phyloP scores from a whole-genome alignment of 2,329 filamentous ascomycete species.

The Colletotrichum godetiae region DNA sequence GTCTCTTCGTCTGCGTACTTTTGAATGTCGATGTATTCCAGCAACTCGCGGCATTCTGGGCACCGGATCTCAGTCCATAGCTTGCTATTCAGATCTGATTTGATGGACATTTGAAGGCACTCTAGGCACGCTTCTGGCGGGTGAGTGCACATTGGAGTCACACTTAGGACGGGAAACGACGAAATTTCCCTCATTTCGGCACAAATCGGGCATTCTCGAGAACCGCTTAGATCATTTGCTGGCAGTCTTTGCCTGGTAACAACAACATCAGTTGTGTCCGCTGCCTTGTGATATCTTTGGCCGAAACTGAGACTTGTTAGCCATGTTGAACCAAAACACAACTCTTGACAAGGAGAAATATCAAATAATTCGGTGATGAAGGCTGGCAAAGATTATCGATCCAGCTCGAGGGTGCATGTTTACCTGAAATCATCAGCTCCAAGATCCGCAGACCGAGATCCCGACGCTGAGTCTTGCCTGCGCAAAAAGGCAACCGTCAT shows the following conservation, averaged over 20 bases:
- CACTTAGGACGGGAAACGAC: slow-evolving; percentile 46
- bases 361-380: neutral
- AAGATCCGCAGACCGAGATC: slow-evolving; percentile 33
- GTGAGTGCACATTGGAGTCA: slow-evolving; percentile 49
- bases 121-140: slow-evolving; percentile 46
- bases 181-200: slow-evolving; percentile 43
- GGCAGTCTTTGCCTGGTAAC: slow-evolving; percentile 45
- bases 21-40: slow-evolving; percentile 58
- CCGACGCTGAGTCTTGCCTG: slow-evolving; percentile 39
- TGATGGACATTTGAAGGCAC: slow-evolving; percentile 49
- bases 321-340: slow-evolving; percentile 3
- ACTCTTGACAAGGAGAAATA: neutral
- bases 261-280: slow-evolving; percentile 41
- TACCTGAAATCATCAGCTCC: slow-evolving; percentile 47
- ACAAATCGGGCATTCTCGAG: slow-evolving; percentile 51
- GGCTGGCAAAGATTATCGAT: too few species aligned
- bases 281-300: slow-evolving; percentile 46
- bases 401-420: slow-evolving; percentile 6
- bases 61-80: slow-evolving; percentile 61
- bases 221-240: slow-evolving; percentile 37
- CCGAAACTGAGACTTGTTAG: slow-evolving; percentile 42
- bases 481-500: slow-evolving; percentile 45
- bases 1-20: slow-evolving; percentile 55
- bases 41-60: slow-evolving; percentile 58
- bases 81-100: slow-evolving; percentile 46